Conservation (phyloP, 1,139 yeast genomes). For the Blastobotrys ciferrii region DNA sequence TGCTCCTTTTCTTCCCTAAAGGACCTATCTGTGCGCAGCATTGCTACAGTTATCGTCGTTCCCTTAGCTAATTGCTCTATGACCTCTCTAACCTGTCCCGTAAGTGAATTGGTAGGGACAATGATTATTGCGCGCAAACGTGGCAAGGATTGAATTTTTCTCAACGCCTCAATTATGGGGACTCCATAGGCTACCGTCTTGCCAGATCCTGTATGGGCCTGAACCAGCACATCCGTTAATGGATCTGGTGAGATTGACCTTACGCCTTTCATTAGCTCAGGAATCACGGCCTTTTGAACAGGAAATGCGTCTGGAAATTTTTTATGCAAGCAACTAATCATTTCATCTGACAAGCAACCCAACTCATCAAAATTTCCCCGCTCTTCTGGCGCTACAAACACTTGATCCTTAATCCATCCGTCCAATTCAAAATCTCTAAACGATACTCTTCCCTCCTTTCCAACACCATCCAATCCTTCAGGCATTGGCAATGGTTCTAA, state of each 20-base stretch:
- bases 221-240: conserved; percentile 66
- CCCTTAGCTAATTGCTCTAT: conserved; percentile 62
- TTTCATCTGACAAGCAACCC: conserved; percentile 35
- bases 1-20: conserved; percentile 63
- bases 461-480: conserved; percentile 54
- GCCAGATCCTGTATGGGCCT: conserved; percentile 97
- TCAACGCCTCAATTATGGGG: conserved; percentile 73
- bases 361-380: conserved; percentile 32
- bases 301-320: conserved; percentile 65
- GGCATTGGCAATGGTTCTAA: conserved; percentile 67
- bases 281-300: conserved; percentile 69
- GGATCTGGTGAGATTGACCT: conserved; percentile 51
- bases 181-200: conserved; percentile 87
- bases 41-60: conserved; percentile 57
- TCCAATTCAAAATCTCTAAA: conserved; percentile 12
- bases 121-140: conserved; percentile 71
- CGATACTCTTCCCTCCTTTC: conserved; percentile 35
- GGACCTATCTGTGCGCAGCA: conserved; percentile 60
- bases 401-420: conserved; percentile 67
- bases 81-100: conserved; percentile 74
- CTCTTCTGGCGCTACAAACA: conserved; percentile 42
- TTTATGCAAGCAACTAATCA: conserved; percentile 48
- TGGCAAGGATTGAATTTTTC: conserved; percentile 60
- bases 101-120: conserved; percentile 88
- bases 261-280: conserved; percentile 53